Evolutionary conservation across 495 filamentous ascomycete genomes (phyloP).

Genomic region (Filosporella fistucella): DNA sequence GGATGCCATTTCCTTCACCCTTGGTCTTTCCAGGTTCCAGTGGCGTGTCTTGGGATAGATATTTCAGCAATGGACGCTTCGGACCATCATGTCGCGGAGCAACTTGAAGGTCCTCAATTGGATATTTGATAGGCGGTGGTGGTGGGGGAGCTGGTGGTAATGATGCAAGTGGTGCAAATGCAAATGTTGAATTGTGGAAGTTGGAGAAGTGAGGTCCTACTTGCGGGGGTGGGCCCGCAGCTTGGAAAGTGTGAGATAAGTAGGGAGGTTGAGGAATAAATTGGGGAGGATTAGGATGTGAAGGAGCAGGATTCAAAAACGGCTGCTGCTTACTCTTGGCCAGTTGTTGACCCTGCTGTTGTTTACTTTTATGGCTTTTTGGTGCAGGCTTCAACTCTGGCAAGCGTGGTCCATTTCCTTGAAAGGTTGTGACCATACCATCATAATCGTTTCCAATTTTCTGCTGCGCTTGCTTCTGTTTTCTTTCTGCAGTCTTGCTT

Average conservation of each 20-base stretch:
- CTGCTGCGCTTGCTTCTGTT: constrained; percentile 61
- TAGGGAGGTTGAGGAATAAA: constrained; percentile 13
- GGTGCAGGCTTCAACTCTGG: constrained; percentile 78
- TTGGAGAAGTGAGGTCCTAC: constrained; percentile 16
- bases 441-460: constrained; percentile 47
- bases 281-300: constrained; percentile 7
- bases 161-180: constrained; percentile 17
- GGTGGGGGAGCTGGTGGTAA: constrained; percentile 55
- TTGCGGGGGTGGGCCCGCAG: constrained; percentile 12
- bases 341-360: constrained; percentile 23
- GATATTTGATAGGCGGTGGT: constrained; percentile 83
- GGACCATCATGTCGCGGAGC: constrained; percentile 52
- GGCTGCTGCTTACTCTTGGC: constrained; percentile 23
- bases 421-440: constrained; percentile 30
- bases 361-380: constrained; percentile 70
- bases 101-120: constrained; percentile 89
- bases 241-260: constrained; percentile 24
- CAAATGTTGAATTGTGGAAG: constrained; percentile 20
- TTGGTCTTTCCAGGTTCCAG: constrained; percentile 28
- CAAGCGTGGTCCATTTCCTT: constrained; percentile 42
- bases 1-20: constrained; percentile 49
- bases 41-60: constrained; percentile 59
- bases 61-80: constrained; percentile 70
- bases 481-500: constrained; percentile 71
- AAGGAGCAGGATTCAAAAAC: constrained; percentile 24